Conservation (phyloP, 1,284 basidiomycete species). For the Trichosporon coremiiforme region DNA sequence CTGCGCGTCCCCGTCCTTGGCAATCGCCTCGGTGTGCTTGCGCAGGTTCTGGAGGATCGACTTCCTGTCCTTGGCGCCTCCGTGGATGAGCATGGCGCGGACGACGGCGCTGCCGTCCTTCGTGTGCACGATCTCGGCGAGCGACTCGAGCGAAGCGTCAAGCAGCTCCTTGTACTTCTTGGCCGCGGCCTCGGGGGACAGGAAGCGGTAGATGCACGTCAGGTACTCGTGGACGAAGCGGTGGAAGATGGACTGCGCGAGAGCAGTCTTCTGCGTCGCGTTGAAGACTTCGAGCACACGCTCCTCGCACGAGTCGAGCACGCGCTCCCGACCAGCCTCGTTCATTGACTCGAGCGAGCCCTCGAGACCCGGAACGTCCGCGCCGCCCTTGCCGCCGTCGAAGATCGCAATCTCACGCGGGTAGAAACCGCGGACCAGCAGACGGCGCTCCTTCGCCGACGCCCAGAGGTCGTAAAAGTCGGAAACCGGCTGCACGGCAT, state of each 20-base stretch:
- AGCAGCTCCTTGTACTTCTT: slow-evolving; percentile 56
- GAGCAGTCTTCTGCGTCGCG: slow-evolving; percentile 81
- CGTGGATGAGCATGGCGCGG: slow-evolving; percentile 75
- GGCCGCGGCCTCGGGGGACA: slow-evolving; percentile 48
- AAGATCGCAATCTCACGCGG: slow-evolving; percentile 81
- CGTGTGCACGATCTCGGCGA: slow-evolving; percentile 89
- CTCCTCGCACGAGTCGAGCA: slow-evolving; percentile 70
- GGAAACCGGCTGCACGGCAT: slow-evolving; percentile 76
- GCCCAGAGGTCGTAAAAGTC: slow-evolving; percentile 84
- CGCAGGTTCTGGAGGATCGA: slow-evolving; percentile 80
- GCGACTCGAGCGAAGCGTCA: slow-evolving; percentile 67
- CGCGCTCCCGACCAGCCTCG: slow-evolving; percentile 66
- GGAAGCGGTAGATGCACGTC: slow-evolving; percentile 52
- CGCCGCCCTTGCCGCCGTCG: slow-evolving; percentile 63
- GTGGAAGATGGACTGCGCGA: slow-evolving; percentile 82
- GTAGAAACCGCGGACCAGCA: slow-evolving; percentile 81
- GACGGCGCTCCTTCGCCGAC: slow-evolving; percentile 75
- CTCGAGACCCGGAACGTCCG: slow-evolving; percentile 60
- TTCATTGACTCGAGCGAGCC: slow-evolving; percentile 69
- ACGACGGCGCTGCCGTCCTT: slow-evolving; percentile 83
- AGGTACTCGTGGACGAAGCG: slow-evolving; percentile 62
- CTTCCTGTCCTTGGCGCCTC: slow-evolving; percentile 85
- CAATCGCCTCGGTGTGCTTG: slow-evolving; percentile 81
- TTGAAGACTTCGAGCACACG: slow-evolving; percentile 79
- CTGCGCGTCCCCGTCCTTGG: slow-evolving; percentile 80